phyloP scores from a whole-genome alignment of 768 basidiomycete species.

The Boletus insuetus region DNA sequence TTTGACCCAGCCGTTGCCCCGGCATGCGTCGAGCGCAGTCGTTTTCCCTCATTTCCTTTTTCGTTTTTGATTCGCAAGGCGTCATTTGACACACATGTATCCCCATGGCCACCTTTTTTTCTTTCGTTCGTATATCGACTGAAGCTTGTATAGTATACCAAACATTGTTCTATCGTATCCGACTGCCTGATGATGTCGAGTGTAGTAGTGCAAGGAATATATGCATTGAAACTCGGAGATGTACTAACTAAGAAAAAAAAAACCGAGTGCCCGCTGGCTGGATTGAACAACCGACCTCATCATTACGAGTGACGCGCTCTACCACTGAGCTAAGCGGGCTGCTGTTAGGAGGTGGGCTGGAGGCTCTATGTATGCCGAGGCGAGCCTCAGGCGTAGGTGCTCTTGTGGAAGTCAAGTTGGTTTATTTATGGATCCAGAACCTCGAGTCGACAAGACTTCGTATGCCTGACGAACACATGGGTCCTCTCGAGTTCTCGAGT shows the following conservation, averaged over 20 bases:
- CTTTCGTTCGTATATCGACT: conserved; percentile 5
- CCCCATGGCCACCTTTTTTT: neutral
- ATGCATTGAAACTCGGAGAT: neutral
- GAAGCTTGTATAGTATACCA: conserved; percentile 25
- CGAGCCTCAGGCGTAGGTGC: too few relatives aligned
- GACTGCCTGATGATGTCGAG: neutral
- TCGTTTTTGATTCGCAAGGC: conserved; percentile 1
- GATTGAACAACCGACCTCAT: conserved; percentile 46
- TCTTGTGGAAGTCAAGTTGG: too few relatives aligned
- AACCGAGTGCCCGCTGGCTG: conserved; percentile 37
- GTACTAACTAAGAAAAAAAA: neutral
- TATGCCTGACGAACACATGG: too few relatives aligned
- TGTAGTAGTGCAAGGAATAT: neutral
- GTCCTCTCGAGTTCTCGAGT: too few relatives aligned
- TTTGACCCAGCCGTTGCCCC: neutral
- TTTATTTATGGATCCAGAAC: too few relatives aligned
- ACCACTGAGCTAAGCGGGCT: conserved; percentile 43
- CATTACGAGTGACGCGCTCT: conserved; percentile 45
- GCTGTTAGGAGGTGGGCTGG: too few relatives aligned
- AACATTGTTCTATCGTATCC: conserved; percentile 3
- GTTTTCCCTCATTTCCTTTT: neutral
- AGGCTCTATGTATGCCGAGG: too few relatives aligned
- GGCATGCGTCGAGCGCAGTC: conserved; percentile 4
- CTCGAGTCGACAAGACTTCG: too few relatives aligned
- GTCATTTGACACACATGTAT: conserved; percentile 8